phyloP scores from a whole-genome alignment of 768 basidiomycete genomes.

The Sutorius australiensis region DNA sequence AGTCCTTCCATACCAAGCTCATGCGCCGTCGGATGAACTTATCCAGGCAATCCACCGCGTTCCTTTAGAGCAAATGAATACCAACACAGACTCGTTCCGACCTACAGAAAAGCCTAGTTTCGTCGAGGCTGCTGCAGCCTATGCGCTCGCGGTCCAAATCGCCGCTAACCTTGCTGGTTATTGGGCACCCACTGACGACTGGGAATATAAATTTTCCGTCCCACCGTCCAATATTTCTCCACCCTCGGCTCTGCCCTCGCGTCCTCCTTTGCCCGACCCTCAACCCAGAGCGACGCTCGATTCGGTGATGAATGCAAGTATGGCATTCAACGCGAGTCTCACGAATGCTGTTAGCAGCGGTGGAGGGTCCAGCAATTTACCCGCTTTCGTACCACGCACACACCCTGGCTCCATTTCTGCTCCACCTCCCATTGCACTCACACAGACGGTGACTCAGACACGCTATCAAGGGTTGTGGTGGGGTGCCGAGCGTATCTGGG shows the following conservation, averaged over 20 bases:
- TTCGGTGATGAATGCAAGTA: constrained; percentile 45
- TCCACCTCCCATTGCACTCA: constrained; percentile 16
- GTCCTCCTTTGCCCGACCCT: not conserved
- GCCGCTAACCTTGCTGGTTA: constrained; percentile 56
- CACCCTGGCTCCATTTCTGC: constrained; percentile 10
- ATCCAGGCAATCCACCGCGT: constrained; percentile 46
- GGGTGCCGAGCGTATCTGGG: constrained; percentile 88
- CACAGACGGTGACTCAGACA: constrained; percentile 43
- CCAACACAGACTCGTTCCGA: constrained; percentile 49
- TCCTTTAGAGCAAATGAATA: constrained; percentile 42
- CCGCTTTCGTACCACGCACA: not conserved
- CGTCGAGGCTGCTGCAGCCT: constrained; percentile 55
- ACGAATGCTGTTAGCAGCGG: constrained; percentile 1
- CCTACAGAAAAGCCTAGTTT: constrained; percentile 40
- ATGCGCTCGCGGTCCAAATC: constrained; percentile 69
- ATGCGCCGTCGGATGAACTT: constrained; percentile 51
- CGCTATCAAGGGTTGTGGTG: constrained; percentile 84
- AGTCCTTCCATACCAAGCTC: constrained; percentile 74
- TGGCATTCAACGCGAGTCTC: constrained; percentile 39
- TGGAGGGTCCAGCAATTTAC: constrained; percentile 10
- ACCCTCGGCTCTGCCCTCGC: constrained; percentile 1
- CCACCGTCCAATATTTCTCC: constrained; percentile 25
- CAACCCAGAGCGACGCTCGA: constrained; percentile 33
- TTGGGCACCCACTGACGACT: constrained; percentile 75
- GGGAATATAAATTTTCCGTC: constrained; percentile 53